Conservation (phyloP, 176 grass and related monocot species). For the Oryza brachyantha region DNA sequence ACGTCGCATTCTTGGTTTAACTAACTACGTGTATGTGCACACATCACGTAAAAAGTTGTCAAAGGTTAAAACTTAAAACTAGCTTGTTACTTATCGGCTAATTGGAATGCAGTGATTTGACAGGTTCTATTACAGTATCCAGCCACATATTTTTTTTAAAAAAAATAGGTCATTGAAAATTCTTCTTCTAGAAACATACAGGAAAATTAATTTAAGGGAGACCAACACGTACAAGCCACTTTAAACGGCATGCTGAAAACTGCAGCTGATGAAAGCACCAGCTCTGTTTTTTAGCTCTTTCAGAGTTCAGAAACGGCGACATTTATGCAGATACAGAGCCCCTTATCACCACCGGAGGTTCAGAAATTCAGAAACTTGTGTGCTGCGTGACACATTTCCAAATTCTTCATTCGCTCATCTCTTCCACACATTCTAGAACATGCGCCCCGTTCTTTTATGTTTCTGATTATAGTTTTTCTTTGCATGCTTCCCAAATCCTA, state of each 20-base stretch:
- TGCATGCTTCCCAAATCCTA: too few species aligned
- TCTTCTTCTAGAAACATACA: not conserved
- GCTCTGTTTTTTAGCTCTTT: not conserved
- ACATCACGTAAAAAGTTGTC: conserved; percentile 11
- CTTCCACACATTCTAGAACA: conserved; percentile 33
- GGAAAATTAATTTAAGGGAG: not conserved
- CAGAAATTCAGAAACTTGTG: not conserved
- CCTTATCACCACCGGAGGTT: not conserved
- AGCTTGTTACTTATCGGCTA: not conserved
- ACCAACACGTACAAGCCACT: too few species aligned
- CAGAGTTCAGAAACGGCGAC: conserved; percentile 4
- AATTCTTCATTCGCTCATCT: not conserved
- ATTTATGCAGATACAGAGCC: not conserved
- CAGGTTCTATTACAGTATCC: not conserved
- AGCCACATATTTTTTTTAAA: not conserved
- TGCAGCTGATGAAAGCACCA: not conserved
- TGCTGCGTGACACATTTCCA: not conserved
- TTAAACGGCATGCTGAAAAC: not conserved
- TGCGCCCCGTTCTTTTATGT: too few species aligned
- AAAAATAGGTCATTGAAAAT: not conserved
- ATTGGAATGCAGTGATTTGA: not conserved
- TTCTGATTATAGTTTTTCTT: too few species aligned
- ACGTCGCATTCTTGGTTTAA: not conserved
- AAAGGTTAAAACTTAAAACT: not conserved
- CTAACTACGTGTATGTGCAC: not conserved